Percentiles rank a stretch among this genome's conserved stretches.
Evolutionary conservation across 106 monocot species (phyloP).

Genomic region (Acorus calamus): DNA sequence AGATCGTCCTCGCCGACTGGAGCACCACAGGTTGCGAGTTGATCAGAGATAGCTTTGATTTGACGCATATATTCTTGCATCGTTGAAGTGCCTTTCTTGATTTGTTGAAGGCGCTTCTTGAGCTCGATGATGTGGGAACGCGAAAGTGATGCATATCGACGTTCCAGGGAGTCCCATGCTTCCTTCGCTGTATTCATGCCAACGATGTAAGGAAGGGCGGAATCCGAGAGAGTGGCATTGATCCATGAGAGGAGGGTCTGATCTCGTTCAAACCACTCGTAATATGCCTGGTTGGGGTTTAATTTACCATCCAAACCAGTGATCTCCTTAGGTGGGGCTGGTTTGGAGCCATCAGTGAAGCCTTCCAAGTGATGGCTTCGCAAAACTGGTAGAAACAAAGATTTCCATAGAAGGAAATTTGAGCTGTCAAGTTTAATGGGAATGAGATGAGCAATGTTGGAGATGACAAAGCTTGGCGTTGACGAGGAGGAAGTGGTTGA

Average conservation of each 20-base stretch:
- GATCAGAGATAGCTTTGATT: not conserved
- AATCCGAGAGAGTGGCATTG: conserved; percentile 7
- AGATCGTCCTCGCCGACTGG: not conserved
- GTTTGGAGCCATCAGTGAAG: not conserved
- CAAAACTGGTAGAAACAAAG: conserved; percentile 1
- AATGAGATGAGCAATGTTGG: not conserved
- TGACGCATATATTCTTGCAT: not conserved
- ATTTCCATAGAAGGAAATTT: conserved; percentile 1
- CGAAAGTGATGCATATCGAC: too few species aligned
- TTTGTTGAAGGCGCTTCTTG: too few species aligned
- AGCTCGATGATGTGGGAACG: too few species aligned
- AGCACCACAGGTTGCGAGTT: conserved; percentile 1
- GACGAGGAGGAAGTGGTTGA: too few species aligned
- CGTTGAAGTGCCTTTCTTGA: too few species aligned
- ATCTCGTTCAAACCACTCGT: not conserved
- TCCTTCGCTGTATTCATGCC: not conserved
- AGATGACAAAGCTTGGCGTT: not conserved
- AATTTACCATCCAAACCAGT: not conserved
- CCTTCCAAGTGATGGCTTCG: not conserved
- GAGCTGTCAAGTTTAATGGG: conserved; percentile 6
- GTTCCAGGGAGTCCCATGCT: too few species aligned
- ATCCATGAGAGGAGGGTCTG: conserved; percentile 1
- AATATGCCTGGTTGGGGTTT: not conserved
- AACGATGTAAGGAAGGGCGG: not conserved
- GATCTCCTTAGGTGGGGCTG: not conserved